phyloP scores from a whole-genome alignment of 371 early-diverging fungal species.

The Lichtheimia hyalospora region DNA sequence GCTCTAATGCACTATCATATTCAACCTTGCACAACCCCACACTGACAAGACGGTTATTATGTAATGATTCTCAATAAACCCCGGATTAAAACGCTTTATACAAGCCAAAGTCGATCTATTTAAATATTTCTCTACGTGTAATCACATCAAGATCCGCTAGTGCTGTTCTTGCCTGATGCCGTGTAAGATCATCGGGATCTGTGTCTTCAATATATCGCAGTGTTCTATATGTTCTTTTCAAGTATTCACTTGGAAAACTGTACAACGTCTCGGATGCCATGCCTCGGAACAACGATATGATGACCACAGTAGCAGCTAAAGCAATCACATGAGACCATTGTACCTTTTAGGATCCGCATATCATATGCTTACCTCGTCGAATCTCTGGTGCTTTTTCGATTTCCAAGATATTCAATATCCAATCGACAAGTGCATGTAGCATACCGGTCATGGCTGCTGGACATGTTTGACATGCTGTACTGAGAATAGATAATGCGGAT shows the following conservation, averaged over 20 bases:
- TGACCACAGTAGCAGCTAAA: constrained; percentile 66
- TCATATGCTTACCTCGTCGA: constrained; percentile 52
- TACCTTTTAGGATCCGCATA: neutral
- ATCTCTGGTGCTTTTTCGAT: constrained; percentile 63
- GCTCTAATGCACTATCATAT: too few relatives aligned
- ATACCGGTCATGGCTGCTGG: constrained; percentile 69
- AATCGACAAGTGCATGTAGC: constrained; percentile 64
- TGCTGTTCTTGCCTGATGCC: constrained; percentile 65
- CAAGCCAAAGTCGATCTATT: neutral
- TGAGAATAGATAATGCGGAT: constrained; percentile 76
- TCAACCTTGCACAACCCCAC: too few relatives aligned
- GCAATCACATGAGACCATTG: neutral
- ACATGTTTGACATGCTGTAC: constrained; percentile 72
- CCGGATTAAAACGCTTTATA: too few relatives aligned
- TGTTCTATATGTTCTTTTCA: constrained; percentile 56
- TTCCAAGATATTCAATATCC: constrained; percentile 67
- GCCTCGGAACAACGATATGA: constrained; percentile 70
- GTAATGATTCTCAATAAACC: too few relatives aligned
- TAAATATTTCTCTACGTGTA: constrained; percentile 52
- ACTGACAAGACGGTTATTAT: too few relatives aligned
- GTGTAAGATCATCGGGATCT: constrained; percentile 68
- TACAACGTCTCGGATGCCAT: constrained; percentile 56
- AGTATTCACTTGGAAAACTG: constrained; percentile 55
- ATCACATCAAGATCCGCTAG: constrained; percentile 64
- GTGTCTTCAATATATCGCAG: constrained; percentile 64